Evolutionary conservation across 2,329 filamentous ascomycete genomes (phyloP), one percentile per base, ranked within the genome.

Genomic region (Hirsutella thompsonii): DNA sequence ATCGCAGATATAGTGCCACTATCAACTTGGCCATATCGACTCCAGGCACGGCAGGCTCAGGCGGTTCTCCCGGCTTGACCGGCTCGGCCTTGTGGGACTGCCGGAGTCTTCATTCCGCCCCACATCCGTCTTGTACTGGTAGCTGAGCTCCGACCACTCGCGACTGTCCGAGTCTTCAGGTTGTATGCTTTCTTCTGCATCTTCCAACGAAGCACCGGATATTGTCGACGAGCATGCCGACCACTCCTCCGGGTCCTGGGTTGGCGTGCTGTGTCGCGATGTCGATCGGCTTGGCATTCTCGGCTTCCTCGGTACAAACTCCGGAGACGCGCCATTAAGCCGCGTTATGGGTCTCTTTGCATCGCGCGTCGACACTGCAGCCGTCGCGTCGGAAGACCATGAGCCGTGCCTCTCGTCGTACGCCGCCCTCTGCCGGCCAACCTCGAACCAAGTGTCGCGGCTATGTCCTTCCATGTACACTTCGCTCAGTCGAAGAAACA

Each of bases 401-500:
- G 23, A 6, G 32, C 32, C 32, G n/a, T 16, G n/a, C 14, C 16
- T 18, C 18, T 8, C 13, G 14, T 18, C 14, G 3, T 5, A 16
- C 29, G 34, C 38, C 21, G 41, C 34, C 21, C 36, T 29, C 20
- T 56, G 53, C 14, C 54, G 48, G 34, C 55, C 53, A 2, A 61
- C 52, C 30, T 59, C 55, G 23, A 49, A 49, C 60, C 60, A 63
- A 2, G 62, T 54, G 39, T 67, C 62, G 3, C 62, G 60, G 32
- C 61, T 65, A 47, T 66, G 63, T 13, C 70, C 62, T 52, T 76
- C 70, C 14, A 68, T 53, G 28, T 64, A 59, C 13, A 77, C 47
- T 43, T 76, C 70, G 11, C 63, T 56, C n/a, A 77, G 55, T 3
- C 70, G 58, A 14, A 57, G 43, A 32, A 69, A 52, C 6, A 74